phyloP scores from a whole-genome alignment of 2,329 filamentous ascomycete genomes.

The Ascosphaera pollenicola region DNA sequence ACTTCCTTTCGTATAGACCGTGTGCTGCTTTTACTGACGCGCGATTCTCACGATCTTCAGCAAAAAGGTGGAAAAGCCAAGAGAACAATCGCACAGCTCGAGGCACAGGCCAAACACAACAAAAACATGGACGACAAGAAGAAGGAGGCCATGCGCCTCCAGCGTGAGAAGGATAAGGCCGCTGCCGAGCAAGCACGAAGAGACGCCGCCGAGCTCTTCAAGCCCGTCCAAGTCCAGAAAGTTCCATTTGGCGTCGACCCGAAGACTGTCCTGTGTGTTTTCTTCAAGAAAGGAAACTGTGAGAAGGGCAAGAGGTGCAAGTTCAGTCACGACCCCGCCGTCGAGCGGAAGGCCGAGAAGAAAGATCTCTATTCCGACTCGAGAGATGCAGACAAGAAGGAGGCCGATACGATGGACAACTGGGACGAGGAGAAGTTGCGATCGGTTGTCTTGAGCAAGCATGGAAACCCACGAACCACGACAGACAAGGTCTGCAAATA shows the following conservation, averaged over 20 bases:
- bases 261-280: conserved; percentile 90
- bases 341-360: conserved; percentile 87
- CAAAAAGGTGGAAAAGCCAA: conserved; percentile 89
- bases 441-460: conserved; percentile 81
- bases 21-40: neutral
- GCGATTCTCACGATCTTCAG: conserved; percentile 10
- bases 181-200: conserved; percentile 67
- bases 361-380: conserved; percentile 75
- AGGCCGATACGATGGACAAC: conserved; percentile 78
- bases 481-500: conserved; percentile 99
- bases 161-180: conserved; percentile 68
- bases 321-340: conserved; percentile 74
- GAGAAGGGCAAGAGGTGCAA: conserved; percentile 98
- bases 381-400: conserved; percentile 48
- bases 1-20: neutral
- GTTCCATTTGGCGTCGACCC: conserved; percentile 95
- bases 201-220: conserved; percentile 65
- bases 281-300: conserved; percentile 92
- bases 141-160: conserved; percentile 42
- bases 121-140: conserved; percentile 75
- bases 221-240: conserved; percentile 89
- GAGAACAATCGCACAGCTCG: conserved; percentile 70
- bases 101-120: conserved; percentile 47
- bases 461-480: conserved; percentile 84
- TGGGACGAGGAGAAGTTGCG: conserved; percentile 96